These are phyloP conservation scores for Colletotrichum plurivorum DNA, from an alignment of 2,329 filamentous ascomycete species.

Conservation along the genomic window DNA sequence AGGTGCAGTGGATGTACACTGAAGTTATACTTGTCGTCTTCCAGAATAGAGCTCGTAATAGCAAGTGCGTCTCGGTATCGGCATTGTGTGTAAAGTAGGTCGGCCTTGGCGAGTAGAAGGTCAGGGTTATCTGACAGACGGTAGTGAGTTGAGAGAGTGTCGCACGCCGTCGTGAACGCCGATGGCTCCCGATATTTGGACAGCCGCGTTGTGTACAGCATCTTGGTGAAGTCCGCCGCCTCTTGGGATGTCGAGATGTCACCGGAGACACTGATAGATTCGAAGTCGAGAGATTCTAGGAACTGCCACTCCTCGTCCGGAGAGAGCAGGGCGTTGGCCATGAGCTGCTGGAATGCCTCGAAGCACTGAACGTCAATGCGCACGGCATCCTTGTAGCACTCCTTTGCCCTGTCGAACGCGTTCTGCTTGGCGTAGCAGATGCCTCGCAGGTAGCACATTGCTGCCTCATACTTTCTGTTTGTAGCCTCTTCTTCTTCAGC, in stretches of 20 bases:
- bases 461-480: slow-evolving; percentile 90
- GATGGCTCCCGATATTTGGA: slow-evolving; percentile 94
- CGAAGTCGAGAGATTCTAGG: slow-evolving; percentile 90
- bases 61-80: slow-evolving; percentile 89
- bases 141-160: slow-evolving; percentile 94
- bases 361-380: slow-evolving; percentile 98
- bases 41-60: slow-evolving; percentile 86
- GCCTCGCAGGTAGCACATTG: slow-evolving; percentile 96
- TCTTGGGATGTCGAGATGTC: slow-evolving; percentile 82
- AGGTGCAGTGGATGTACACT: slow-evolving; percentile 90
- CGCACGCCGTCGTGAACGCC: slow-evolving; percentile 86
- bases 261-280: slow-evolving; percentile 78
- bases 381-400: slow-evolving; percentile 98
- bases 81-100: slow-evolving; percentile 94
- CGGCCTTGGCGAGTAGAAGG: slow-evolving; percentile 89
- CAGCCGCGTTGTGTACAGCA: slow-evolving; percentile 94
- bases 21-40: slow-evolving; percentile 90
- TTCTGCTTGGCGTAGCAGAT: slow-evolving; percentile 98
- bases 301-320: slow-evolving; percentile 93
- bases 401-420: slow-evolving; percentile 95
- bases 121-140: slow-evolving; percentile 89
- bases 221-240: slow-evolving; percentile 92
- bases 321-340: slow-evolving; percentile 93
- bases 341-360: slow-evolving; percentile 97
- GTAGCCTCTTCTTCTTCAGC: slow-evolving; percentile 75